Conservation (phyloP, 306 rosid genomes). For the Abrus pulchellus region DNA sequence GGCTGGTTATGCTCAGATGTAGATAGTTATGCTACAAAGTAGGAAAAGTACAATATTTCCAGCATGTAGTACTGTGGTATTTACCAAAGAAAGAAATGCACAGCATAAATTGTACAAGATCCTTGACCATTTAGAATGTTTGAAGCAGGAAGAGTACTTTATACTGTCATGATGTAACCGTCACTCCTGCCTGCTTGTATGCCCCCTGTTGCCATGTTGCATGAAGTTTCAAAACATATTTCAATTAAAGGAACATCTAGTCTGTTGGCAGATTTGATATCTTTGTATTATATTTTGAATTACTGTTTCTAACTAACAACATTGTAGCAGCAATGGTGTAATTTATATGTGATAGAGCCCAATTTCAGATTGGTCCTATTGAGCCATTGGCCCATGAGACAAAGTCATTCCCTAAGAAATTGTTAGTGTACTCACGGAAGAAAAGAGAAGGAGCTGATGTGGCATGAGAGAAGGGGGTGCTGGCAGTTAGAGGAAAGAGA, state of each 20-base stretch:
- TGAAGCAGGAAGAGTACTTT: not conserved
- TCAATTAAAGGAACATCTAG: constrained; percentile 5
- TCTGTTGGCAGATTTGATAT: constrained; percentile 13
- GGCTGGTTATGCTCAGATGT: not conserved
- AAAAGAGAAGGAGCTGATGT: too few relatives aligned
- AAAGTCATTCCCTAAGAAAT: too few relatives aligned
- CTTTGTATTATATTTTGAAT: not conserved
- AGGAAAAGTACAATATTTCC: constrained; percentile 11
- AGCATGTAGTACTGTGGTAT: constrained; percentile 3
- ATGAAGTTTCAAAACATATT: not conserved
- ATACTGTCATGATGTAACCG: not conserved
- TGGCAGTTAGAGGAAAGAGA: too few relatives aligned
- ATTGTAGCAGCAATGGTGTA: constrained; percentile 1
- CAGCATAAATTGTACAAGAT: constrained; percentile 10
- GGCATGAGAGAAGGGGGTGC: too few relatives aligned
- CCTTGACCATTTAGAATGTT: constrained; percentile 31
- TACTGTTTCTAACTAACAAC: constrained; percentile 15
- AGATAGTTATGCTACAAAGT: constrained; percentile 29
- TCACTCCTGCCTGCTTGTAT: constrained; percentile 11
- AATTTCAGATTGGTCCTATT: too few relatives aligned
- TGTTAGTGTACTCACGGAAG: too few relatives aligned
- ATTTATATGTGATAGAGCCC: not conserved
- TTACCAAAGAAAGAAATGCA: constrained; percentile 6
- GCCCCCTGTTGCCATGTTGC: constrained; percentile 17
- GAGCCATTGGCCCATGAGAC: too few relatives aligned